Conservation (phyloP, 179 eudicot species). For the Amaranthus tricolor region DNA sequence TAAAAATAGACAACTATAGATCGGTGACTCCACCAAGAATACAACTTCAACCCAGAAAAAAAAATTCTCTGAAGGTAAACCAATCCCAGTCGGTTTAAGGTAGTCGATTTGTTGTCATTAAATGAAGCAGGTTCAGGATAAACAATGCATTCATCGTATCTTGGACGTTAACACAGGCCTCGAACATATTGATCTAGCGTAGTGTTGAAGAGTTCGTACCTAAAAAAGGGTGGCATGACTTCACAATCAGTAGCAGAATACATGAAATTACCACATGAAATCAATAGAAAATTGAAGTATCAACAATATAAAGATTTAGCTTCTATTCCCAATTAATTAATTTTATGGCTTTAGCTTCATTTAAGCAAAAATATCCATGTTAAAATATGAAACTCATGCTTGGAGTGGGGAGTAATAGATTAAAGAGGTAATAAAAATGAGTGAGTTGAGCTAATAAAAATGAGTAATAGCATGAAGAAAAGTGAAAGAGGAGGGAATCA, state of each 20-base stretch:
- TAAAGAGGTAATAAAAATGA: no score
- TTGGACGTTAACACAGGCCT: conserved; percentile 5
- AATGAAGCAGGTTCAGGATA: neutral
- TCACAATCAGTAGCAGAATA: neutral
- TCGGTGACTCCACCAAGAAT: neutral
- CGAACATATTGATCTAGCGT: conserved; percentile 18
- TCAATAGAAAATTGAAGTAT: neutral
- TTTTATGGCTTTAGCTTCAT: neutral
- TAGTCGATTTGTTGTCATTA: no score
- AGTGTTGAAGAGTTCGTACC: conserved; percentile 14
- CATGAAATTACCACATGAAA: neutral
- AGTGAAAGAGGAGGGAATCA: no score
- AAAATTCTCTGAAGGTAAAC: no score
- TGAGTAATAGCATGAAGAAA: no score
- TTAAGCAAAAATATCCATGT: neutral
- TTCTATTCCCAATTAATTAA: neutral
- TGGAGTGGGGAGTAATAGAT: no score
- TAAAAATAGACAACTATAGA: neutral
- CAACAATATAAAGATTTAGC: no score
- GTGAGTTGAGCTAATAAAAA: no score
- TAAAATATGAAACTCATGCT: neutral
- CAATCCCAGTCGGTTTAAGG: no score
- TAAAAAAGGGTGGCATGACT: neutral
- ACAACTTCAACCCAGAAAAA: neutral
- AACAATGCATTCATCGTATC: neutral